Percentiles rank a stretch among this genome's conserved stretches.
These are phyloP conservation scores for Suhomyces taliae DNA, from an alignment of 1,139 yeast species.

Conservation along the genomic window DNA sequence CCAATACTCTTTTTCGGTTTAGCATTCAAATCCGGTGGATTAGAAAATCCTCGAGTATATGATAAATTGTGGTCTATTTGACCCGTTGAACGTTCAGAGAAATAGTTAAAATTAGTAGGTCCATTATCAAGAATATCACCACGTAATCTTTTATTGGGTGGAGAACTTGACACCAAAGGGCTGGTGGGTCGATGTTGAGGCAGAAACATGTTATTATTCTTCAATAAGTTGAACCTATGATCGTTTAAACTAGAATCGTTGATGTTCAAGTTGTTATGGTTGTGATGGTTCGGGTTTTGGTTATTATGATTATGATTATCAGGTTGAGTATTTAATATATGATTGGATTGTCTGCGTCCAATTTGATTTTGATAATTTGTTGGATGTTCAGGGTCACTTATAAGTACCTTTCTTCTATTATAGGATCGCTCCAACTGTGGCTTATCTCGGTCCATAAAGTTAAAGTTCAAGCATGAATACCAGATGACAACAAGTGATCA, in stretches of 20 bases:
- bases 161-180: conserved; percentile 13
- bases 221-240: conserved; percentile 1
- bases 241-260: neutral
- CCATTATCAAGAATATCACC: conserved; percentile 2
- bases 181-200: conserved; percentile 18
- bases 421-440: conserved; percentile 17
- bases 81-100: conserved; percentile 10
- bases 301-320: no score
- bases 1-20: neutral
- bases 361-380: neutral
- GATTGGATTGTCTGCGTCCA: neutral
- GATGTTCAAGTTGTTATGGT: neutral
- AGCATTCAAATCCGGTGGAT: neutral
- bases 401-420: conserved; percentile 7
- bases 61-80: conserved; percentile 10
- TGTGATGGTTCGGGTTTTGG: neutral
- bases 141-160: conserved; percentile 11
- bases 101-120: conserved; percentile 5
- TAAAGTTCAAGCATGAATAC: conserved; percentile 3
- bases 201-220: conserved; percentile 13
- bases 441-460: conserved; percentile 15
- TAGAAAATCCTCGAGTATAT: conserved; percentile 8
- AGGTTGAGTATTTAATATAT: neutral
- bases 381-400: conserved; percentile 2
- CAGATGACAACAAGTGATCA: neutral